Base-by-base conservation (phyloP, 148 eudicot genomes). In the Selenicereus undatus region DNA sequence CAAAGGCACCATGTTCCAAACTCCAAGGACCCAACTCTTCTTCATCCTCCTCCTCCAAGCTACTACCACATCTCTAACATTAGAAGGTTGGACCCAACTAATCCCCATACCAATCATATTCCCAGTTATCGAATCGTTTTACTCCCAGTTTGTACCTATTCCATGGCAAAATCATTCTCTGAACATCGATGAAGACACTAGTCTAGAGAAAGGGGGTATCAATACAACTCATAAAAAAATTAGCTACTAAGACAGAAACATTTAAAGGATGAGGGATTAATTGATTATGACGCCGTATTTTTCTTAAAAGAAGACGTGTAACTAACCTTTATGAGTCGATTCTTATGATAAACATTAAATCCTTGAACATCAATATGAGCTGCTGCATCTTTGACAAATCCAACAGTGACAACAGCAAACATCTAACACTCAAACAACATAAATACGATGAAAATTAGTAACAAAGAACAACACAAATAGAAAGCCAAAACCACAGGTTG, bases 321-420 rank as follows among this genome's bases (percentile, higher is more conserved):
- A 86, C 84, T 68, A 84, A 93, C 98, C 97, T 92, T 93, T 73
- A 96, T 96, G 66, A 96, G 93, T 70, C 99, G 89, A 87, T 96
- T 96, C 84, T 96, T 96, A 84, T 96, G 99, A 87, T 94, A 96
- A 60, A 96, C 98, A 79, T 96, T 96, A 85, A 93, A 96, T 77
- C 99, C 99, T 86, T 96, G 98, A 81, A 96, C 93, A 90, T 96
- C 97, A 81, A 96, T 88, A 85, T 96, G 99, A 84, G 83, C 71
- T 50, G 78, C 87, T 51, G 99, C 99, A 85, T 94, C 98, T 83
- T 96, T 96, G 45, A 96, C 94, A 89, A 96, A 96, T 74, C 99
- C 99, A 86, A 96, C 82, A 27, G 93, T 93, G 75, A 90, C 97
- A 66, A 80, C 82, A 73, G 99, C 99, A 77, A 90, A 83, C 94